Conservation (phyloP, 2,329 filamentous ascomycete genomes). For the Curvularia hawaiiensis region DNA sequence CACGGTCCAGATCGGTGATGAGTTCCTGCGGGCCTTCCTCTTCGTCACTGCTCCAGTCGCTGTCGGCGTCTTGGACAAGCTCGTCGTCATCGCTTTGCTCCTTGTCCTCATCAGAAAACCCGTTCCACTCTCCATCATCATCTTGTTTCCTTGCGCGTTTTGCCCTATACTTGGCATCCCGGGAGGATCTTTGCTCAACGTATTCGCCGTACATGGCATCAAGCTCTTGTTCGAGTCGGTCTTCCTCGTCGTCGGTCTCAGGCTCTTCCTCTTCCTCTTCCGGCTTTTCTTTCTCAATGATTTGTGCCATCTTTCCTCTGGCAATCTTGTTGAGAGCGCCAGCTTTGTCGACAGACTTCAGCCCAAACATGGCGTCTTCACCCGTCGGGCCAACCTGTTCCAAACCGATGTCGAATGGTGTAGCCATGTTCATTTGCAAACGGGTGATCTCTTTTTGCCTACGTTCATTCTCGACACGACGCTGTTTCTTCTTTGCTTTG, state of each 20-base stretch:
- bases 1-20: slow-evolving; percentile 66
- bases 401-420: slow-evolving; percentile 93
- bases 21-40: slow-evolving; percentile 58
- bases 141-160: slow-evolving; percentile 86
- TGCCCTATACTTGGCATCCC: slow-evolving; percentile 85
- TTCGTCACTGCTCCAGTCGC: slow-evolving; percentile 67
- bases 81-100: slow-evolving; percentile 64
- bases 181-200: slow-evolving; percentile 75
- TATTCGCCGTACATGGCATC: slow-evolving; percentile 88
- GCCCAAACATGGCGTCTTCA: slow-evolving; percentile 82
- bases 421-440: slow-evolving; percentile 96
- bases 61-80: slow-evolving; percentile 63
- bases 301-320: slow-evolving; percentile 77
- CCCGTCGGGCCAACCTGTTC: slow-evolving; percentile 81
- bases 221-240: slow-evolving; percentile 81
- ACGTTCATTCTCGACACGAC: slow-evolving; percentile 86
- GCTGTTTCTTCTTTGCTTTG: slow-evolving; percentile 79
- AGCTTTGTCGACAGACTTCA: slow-evolving; percentile 80
- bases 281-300: slow-evolving; percentile 59
- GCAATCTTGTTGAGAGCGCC: slow-evolving; percentile 71
- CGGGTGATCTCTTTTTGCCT: slow-evolving; percentile 95
- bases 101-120: slow-evolving; percentile 71
- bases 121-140: slow-evolving; percentile 80
- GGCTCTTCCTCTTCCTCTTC: slow-evolving; percentile 55
- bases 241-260: slow-evolving; percentile 77